Conservation (phyloP, 306 rosid genomes). For the Rosa persica region DNA sequence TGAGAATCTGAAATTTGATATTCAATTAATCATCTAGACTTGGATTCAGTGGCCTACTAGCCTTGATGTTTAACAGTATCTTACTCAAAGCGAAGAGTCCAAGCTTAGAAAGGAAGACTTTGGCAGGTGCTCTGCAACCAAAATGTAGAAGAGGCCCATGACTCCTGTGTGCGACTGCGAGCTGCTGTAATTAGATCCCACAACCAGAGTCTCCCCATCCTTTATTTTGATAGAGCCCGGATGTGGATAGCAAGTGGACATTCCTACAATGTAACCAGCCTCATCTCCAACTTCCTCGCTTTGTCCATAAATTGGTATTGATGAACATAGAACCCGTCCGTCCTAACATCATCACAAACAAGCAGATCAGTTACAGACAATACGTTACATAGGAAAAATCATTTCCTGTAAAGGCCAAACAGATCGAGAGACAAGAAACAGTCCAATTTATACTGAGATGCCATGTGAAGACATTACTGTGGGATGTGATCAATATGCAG, state of each 20-base stretch:
- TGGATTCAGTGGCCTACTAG: background rate
- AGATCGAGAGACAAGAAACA: background rate
- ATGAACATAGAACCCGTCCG: constrained; percentile 67
- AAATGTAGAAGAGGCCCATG: constrained; percentile 69
- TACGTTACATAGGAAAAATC: background rate
- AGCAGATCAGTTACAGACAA: background rate
- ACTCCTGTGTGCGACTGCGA: constrained; percentile 56
- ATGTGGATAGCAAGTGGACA: constrained; percentile 73
- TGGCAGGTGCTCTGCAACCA: constrained; percentile 65
- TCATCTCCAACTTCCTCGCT: constrained; percentile 76
- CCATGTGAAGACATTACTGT: background rate
- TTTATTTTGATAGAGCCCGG: constrained; percentile 59
- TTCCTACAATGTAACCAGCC: constrained; percentile 67
- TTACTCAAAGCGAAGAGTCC: constrained; percentile 25
- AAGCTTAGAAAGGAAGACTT: constrained; percentile 20
- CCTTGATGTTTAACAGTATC: background rate
- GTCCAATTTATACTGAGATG: background rate
- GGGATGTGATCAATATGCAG: background rate
- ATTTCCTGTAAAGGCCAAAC: too few species aligned
- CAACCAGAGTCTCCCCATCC: constrained; percentile 52
- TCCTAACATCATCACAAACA: constrained; percentile 41
- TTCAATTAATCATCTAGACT: background rate
- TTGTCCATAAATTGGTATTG: constrained; percentile 63
- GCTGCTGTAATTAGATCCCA: constrained; percentile 52
- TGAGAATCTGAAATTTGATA: background rate